Percentiles rank a stretch among this genome's conserved stretches.
phyloP scores from a whole-genome alignment of 2,329 filamentous ascomycete genomes.

The Cercospora berteroae region DNA sequence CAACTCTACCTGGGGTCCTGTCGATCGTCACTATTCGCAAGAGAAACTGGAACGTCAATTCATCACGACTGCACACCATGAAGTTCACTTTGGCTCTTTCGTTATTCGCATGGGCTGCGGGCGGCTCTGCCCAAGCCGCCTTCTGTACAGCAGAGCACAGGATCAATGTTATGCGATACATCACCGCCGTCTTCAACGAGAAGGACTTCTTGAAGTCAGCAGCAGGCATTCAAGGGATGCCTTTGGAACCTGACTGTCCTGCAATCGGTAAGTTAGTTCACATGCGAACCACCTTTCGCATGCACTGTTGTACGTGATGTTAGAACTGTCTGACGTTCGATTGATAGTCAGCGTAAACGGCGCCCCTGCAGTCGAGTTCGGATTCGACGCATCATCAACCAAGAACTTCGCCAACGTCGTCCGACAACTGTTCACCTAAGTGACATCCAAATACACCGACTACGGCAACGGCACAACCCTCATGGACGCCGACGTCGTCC shows the following conservation, averaged over 20 bases:
- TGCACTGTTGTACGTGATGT: background rate
- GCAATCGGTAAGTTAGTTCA: background rate
- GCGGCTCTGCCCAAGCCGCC: background rate
- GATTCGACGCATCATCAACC: conserved; percentile 7
- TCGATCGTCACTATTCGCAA: background rate
- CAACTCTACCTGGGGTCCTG: background rate
- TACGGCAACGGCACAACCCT: conserved; percentile 8
- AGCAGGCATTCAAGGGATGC: conserved; percentile 4
- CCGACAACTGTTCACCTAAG: conserved; percentile 6
- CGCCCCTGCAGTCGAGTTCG: conserved; percentile 1
- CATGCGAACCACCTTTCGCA: background rate
- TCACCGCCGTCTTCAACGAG: conserved; percentile 10
- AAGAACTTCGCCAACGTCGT: conserved; percentile 9
- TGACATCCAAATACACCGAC: conserved; percentile 2
- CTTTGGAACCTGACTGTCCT: background rate
- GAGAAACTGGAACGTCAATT: background rate
- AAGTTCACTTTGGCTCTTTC: background rate
- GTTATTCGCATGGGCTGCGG: background rate
- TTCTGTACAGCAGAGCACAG: conserved; percentile 4
- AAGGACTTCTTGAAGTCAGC: background rate
- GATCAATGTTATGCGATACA: conserved; percentile 3
- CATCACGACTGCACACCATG: background rate
- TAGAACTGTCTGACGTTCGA: background rate
- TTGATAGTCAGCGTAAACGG: background rate
- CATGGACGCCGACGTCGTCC: conserved; percentile 8